Evolutionary conservation across 352 stramenopile genomes (phyloP).

Genomic region (Phytophthora melonis): DNA sequence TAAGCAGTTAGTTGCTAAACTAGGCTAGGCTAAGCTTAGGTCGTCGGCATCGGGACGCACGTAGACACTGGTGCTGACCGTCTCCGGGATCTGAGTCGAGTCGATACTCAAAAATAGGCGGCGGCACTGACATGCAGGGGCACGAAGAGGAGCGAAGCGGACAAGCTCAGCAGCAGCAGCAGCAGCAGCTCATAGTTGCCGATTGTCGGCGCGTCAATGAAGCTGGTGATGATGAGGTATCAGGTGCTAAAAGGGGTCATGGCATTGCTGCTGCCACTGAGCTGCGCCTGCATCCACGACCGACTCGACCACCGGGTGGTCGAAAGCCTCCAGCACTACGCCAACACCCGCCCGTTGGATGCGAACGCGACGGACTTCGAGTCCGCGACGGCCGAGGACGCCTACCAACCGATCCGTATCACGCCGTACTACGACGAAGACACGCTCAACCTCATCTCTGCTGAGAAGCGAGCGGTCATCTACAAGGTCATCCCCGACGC

Average conservation of each 20-base stretch:
- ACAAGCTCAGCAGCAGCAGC: not conserved
- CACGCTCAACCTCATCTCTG: constrained; percentile 51
- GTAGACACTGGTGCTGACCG: not conserved
- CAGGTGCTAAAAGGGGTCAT: not conserved
- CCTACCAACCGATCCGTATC: constrained; percentile 74
- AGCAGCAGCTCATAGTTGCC: not conserved
- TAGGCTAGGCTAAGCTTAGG: not conserved
- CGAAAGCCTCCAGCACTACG: constrained; percentile 34
- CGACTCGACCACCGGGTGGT: constrained; percentile 37
- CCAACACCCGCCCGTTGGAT: constrained; percentile 36
- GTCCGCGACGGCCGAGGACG: constrained; percentile 16
- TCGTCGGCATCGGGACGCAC: not conserved
- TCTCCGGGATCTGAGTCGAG: constrained; percentile 16
- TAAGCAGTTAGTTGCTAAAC: not conserved
- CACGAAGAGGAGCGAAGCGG: not conserved
- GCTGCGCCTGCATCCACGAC: constrained; percentile 43
- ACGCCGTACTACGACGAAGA: constrained; percentile 74
- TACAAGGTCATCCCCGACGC: constrained; percentile 72
- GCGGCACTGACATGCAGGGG: constrained; percentile 2
- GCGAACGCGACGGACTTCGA: constrained; percentile 40
- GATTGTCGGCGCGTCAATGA: not conserved
- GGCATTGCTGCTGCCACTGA: constrained; percentile 5
- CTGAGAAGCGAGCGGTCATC: constrained; percentile 57
- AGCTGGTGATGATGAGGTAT: not conserved
- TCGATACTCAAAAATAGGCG: constrained; percentile 22